phyloP scores from a whole-genome alignment of 1,284 basidiomycete species.

The Malassezia furfur region DNA sequence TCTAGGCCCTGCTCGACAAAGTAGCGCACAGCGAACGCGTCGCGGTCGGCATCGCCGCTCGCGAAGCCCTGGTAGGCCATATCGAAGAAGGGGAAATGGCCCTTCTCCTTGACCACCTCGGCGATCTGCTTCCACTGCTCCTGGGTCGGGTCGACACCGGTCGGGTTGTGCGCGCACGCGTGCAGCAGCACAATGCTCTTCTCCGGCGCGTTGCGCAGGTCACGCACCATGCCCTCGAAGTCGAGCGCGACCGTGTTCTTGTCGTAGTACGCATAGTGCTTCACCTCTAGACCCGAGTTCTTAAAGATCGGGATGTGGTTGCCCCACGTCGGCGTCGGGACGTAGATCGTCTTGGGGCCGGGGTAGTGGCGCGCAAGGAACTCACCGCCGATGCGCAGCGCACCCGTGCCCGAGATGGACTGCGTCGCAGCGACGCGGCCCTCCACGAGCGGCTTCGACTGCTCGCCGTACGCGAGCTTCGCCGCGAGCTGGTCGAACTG shows the following conservation, averaged over 20 bases:
- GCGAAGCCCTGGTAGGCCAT: constrained; percentile 65
- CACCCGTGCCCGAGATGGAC: constrained; percentile 95
- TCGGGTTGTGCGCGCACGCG: constrained; percentile 54
- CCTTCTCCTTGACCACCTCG: constrained; percentile 56
- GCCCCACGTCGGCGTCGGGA: constrained; percentile 92
- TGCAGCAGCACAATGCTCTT: constrained; percentile 53
- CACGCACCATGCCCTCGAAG: constrained; percentile 46
- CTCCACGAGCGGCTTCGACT: constrained; percentile 60
- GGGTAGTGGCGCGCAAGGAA: constrained; percentile 82
- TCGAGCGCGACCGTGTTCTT: constrained; percentile 48
- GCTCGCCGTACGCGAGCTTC: constrained; percentile 79
- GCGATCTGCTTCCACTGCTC: constrained; percentile 47
- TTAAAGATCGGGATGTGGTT: constrained; percentile 70
- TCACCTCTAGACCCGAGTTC: constrained; percentile 87
- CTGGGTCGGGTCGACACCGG: constrained; percentile 49
- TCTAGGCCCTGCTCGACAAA: constrained; percentile 49
- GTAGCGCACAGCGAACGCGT: constrained; percentile 48
- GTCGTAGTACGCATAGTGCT: constrained; percentile 61
- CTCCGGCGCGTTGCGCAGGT: constrained; percentile 50
- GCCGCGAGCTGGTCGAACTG: constrained; percentile 82
- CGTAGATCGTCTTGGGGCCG: constrained; percentile 76
- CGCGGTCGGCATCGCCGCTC: constrained; percentile 41
- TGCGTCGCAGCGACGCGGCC: constrained; percentile 73
- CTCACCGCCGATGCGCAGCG: constrained; percentile 86
- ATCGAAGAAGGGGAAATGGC: constrained; percentile 84